A percentile compares a stretch with the other conserved stretches of the same genome.
Conservation (phyloP, 208 protist genomes). For the Lotmaria passim region DNA sequence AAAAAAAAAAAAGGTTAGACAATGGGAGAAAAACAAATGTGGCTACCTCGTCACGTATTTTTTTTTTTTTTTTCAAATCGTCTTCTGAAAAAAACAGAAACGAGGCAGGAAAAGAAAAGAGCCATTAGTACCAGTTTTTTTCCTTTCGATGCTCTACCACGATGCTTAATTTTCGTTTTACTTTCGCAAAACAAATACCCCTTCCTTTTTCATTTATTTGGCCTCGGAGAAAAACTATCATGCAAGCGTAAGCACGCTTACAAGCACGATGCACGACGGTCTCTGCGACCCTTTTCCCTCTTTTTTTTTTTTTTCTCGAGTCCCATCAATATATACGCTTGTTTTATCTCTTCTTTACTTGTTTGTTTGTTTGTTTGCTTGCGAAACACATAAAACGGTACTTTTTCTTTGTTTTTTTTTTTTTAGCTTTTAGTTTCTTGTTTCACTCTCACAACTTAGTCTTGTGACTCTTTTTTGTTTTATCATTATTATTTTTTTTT, state of each 20-base stretch:
- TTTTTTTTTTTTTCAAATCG: too few relatives aligned
- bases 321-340: background rate
- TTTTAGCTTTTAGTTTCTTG: conserved; percentile 1
- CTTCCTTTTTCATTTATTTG: conserved; percentile 12
- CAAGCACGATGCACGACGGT: conserved; percentile 10
- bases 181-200: conserved; percentile 4
- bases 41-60: too few relatives aligned
- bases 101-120: conserved; percentile 11
- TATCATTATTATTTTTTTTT: conserved; percentile 12
- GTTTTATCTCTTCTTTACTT: too few relatives aligned
- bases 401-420: background rate
- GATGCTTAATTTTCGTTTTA: conserved; percentile 13
- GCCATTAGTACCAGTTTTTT: background rate
- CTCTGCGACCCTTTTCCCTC: background rate
- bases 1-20: too few relatives aligned
- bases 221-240: background rate
- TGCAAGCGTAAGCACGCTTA: background rate
- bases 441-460: too few relatives aligned
- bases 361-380: too few relatives aligned
- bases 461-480: too few relatives aligned
- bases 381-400: background rate
- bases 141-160: conserved; percentile 3
- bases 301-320: conserved; percentile 9
- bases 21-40: too few relatives aligned
- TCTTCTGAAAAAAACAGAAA: too few relatives aligned